phyloP scores from a whole-genome alignment of 352 stramenopile species.

The Phytophthora pinifolia region DNA sequence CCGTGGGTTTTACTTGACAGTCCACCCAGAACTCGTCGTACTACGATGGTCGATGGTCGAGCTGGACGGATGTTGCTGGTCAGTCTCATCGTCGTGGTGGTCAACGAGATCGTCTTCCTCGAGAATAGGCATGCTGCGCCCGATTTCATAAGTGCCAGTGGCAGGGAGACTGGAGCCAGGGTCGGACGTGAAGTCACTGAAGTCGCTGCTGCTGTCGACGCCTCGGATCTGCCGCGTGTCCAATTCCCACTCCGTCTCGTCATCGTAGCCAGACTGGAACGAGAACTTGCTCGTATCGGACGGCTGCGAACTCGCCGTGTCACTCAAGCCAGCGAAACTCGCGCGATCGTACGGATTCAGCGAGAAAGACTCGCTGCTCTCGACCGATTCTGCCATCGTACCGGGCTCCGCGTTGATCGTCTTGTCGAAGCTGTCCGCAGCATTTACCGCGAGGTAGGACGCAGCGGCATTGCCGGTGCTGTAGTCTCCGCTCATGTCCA shows the following conservation, averaged over 20 bases:
- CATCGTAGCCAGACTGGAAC: slow-evolving; percentile 74
- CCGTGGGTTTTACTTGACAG: slow-evolving; percentile 35
- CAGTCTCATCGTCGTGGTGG: slow-evolving; percentile 22
- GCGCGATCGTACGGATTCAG: slow-evolving; percentile 67
- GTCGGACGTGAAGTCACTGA: slow-evolving; percentile 41
- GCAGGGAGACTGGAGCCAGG: slow-evolving; percentile 34
- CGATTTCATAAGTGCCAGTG: slow-evolving; percentile 56
- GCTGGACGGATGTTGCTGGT: slow-evolving; percentile 14
- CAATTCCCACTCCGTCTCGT: slow-evolving; percentile 74
- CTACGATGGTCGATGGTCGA: slow-evolving; percentile 35
- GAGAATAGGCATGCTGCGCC: slow-evolving; percentile 55
- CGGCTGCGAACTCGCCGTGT: slow-evolving; percentile 44
- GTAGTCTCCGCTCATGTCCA: slow-evolving; percentile 40
- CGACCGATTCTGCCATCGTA: slow-evolving; percentile 15
- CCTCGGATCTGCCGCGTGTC: slow-evolving; percentile 44
- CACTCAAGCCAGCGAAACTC: slow-evolving; percentile 69
- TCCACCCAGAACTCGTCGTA: slow-evolving; percentile 58
- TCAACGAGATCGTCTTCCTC: slow-evolving; percentile 56
- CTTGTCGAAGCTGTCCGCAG: slow-evolving; percentile 31
- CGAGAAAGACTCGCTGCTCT: slow-evolving; percentile 63
- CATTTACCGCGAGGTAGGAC: slow-evolving; percentile 39
- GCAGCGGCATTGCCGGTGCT: slow-evolving; percentile 35
- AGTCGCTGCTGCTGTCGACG: slow-evolving; percentile 27
- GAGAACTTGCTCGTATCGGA: slow-evolving; percentile 74
- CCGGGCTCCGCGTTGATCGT: slow-evolving; percentile 27